Evolutionary conservation across 2,329 filamentous ascomycete genomes (phyloP), one percentile per base, ranked within the genome.

Genomic region (Tolypocladium ophioglossoides): DNA sequence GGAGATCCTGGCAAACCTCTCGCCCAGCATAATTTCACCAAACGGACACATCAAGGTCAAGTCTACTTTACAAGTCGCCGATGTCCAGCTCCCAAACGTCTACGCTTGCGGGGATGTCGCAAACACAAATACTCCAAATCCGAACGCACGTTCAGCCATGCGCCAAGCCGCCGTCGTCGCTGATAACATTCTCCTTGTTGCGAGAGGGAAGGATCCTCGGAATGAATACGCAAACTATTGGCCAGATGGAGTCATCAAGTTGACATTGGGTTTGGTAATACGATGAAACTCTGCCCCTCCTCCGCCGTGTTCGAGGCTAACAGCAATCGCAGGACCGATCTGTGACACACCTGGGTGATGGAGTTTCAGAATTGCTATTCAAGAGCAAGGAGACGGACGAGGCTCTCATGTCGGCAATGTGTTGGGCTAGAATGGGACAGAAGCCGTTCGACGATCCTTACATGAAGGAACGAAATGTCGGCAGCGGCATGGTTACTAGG

Each of bases 101-200:
- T 87, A 83, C 59, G 79, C 78, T 1, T 76, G 81, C n/a, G 84
- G 84, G n/a, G 84, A 87, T 57, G 79, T 87, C 5, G 77, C 81
- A n/a, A n/a, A 41, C 4, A 78, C 79, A 30, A 56, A 65, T 12
- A 72, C 73, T 0, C 70, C 70, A 0, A 66, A 70, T 39, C 77
- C 77, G 6, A 84, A 83, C 62, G 79, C 77, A 0, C 72, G 82
- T 11, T 75, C 80, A 0, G 80, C 78, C 0, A 70, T 72, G 47
- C 69, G 72, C 12, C 83, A 86, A 61, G 78, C 77, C 3, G 68
- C 71, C 34, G 61, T 79, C 4, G 80, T 76, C 0, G 74, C 74
- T 2, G 72, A 76, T 40, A 86, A 86, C 57, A 72, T 86, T 20
- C 61, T 82, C 3, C 67, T 72, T 1, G 66, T 70, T 0, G 73